These are phyloP conservation scores for Canna indica DNA, from an alignment of 176 grass and related monocot species.

Conservation along the genomic window DNA sequence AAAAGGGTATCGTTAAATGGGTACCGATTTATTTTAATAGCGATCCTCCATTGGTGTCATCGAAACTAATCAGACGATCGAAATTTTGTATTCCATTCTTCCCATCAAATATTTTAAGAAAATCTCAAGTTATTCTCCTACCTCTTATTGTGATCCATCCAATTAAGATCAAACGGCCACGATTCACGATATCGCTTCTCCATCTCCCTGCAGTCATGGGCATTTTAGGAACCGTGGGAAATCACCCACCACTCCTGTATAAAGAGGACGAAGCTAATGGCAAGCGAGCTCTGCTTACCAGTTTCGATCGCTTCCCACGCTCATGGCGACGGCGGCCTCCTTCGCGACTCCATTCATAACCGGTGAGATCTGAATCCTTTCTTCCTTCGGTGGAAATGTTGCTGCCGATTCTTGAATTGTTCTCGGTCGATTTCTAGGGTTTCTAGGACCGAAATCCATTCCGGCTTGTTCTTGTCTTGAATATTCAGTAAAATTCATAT, in stretches of 20 bases:
- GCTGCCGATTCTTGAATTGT: conserved; percentile 3
- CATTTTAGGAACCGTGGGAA: not conserved
- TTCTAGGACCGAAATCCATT: not conserved
- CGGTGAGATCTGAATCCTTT: conserved; percentile 15
- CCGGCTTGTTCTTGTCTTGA: no score
- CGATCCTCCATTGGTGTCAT: no score
- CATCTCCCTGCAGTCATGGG: not conserved
- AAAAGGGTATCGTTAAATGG: no score
- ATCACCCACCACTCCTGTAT: not conserved
- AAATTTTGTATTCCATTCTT: no score
- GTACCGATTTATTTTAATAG: no score
- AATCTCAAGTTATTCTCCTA: not conserved
- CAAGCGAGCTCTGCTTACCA: no score
- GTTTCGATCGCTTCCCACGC: not conserved
- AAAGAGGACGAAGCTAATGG: not conserved
- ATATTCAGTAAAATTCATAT: no score
- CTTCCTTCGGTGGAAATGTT: not conserved
- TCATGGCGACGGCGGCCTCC: conserved; percentile 29
- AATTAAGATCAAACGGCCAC: not conserved
- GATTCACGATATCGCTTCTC: not conserved
- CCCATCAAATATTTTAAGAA: not conserved
- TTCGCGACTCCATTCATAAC: conserved; percentile 21
- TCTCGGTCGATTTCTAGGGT: conserved; percentile 3
- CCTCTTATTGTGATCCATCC: not conserved
- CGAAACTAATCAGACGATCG: not conserved